These are phyloP conservation scores for Nicotiana otophora DNA, from an alignment of 257 asterid genomes.

Conservation along the genomic window DNA sequence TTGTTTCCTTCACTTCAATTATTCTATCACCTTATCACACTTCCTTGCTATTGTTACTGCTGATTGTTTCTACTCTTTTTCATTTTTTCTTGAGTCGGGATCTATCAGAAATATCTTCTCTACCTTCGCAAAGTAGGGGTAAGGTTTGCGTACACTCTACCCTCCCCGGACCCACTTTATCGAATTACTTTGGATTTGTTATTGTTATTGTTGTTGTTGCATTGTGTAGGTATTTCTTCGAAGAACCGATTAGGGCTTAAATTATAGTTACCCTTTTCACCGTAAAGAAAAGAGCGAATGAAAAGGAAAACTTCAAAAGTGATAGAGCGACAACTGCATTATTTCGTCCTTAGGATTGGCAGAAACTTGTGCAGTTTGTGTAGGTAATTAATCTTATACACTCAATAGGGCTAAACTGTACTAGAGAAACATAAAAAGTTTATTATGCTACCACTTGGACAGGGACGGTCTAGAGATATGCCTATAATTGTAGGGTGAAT, in stretches of 20 bases:
- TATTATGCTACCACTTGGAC: neutral
- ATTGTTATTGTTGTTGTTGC: no score
- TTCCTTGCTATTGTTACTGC: no score
- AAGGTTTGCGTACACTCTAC: no score
- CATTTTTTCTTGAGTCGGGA: no score
- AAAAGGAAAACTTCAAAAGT: neutral
- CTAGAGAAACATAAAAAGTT: neutral
- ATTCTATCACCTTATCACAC: no score
- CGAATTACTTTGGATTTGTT: no score
- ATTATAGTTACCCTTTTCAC: neutral
- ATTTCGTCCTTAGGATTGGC: neutral
- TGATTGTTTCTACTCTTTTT: no score
- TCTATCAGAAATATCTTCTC: no score
- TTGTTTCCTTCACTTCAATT: no score
- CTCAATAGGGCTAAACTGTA: neutral
- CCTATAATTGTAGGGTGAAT: neutral
- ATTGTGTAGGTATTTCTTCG: neutral
- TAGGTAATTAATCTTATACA: neutral
- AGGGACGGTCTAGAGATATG: neutral
- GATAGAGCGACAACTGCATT: neutral
- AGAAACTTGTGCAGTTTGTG: neutral
- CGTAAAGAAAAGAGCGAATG: neutral
- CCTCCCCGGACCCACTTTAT: no score
- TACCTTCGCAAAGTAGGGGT: no score
- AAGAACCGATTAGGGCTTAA: neutral